Conservation (phyloP, 1,284 basidiomycete genomes). For the Ceratobasidium sp. region DNA sequence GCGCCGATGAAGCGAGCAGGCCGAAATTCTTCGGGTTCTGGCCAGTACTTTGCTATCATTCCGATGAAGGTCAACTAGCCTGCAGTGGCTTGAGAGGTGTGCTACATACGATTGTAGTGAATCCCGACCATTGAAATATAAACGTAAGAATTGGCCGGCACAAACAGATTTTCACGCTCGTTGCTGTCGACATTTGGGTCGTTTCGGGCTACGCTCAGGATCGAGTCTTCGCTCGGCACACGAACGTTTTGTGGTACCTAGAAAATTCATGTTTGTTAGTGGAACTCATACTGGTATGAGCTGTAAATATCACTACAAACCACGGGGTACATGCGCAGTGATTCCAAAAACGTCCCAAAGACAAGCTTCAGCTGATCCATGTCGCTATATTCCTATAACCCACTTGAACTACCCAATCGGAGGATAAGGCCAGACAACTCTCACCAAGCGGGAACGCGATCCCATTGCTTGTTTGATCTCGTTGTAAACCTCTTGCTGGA, state of each 20-base stretch:
- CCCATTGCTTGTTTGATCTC: constrained; percentile 33
- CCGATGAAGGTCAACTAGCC: background rate
- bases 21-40: too few species aligned
- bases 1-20: constrained; percentile 16
- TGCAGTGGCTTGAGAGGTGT: background rate
- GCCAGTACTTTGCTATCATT: constrained; percentile 31
- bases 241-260: background rate
- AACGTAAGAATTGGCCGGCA: constrained; percentile 2
- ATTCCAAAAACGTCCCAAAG: constrained; percentile 13
- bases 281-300: background rate
- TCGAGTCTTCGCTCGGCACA: background rate
- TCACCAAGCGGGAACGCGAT: background rate
- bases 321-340: constrained; percentile 35
- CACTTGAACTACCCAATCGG: background rate
- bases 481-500: constrained; percentile 37
- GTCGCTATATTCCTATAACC: constrained; percentile 27
- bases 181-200: background rate
- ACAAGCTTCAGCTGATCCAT: constrained; percentile 27
- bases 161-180: background rate
- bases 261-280: background rate
- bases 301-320: background rate
- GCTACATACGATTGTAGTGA: constrained; percentile 8
- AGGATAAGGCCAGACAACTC: background rate
- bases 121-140: background rate
- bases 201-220: constrained; percentile 7